Conservation (phyloP, 805 yeast species). For the Yamadazyma kitorensis region DNA sequence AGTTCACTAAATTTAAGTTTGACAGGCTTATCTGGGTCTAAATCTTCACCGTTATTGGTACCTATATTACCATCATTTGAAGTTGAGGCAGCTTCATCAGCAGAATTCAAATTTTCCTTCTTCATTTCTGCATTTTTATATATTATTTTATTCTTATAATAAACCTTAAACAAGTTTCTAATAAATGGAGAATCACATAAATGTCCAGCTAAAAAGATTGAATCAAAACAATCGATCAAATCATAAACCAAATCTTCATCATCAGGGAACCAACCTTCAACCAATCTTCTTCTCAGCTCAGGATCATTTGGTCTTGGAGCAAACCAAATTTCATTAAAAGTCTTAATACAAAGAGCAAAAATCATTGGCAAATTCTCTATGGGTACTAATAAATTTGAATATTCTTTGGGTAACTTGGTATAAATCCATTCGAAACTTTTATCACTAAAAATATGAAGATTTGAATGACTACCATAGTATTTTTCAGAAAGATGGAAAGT, state of each 20-base stretch:
- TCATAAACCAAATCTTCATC: slow-evolving; percentile 22
- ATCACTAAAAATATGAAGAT: slow-evolving; percentile 31
- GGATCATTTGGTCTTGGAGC: slow-evolving; percentile 7
- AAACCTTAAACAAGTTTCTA: slow-evolving; percentile 20
- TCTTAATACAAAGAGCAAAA: slow-evolving; percentile 16
- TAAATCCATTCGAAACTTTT: slow-evolving; percentile 33
- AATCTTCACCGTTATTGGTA: too few relatives aligned
- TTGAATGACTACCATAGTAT: slow-evolving; percentile 36
- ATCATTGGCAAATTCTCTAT: slow-evolving; percentile 29
- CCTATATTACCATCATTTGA: not conserved
- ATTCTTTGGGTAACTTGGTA: slow-evolving; percentile 21
- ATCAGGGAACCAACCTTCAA: slow-evolving; percentile 18
- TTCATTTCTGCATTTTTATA: too few relatives aligned
- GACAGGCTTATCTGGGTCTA: too few relatives aligned
- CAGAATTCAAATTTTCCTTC: too few relatives aligned
- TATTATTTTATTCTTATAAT: slow-evolving; percentile 16
- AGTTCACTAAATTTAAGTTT: slow-evolving; percentile 28
- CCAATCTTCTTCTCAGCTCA: slow-evolving; percentile 6
- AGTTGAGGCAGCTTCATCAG: too few relatives aligned
- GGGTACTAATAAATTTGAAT: slow-evolving; percentile 23
- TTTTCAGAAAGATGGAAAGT: slow-evolving; percentile 7
- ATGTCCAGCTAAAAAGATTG: slow-evolving; percentile 19
- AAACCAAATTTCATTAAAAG: slow-evolving; percentile 13
- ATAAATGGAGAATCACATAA: slow-evolving; percentile 18
- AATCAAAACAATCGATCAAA: slow-evolving; percentile 24